Base-by-base conservation (phyloP, 352 stramenopile genomes). In the Phytophthora nicotianae region DNA sequence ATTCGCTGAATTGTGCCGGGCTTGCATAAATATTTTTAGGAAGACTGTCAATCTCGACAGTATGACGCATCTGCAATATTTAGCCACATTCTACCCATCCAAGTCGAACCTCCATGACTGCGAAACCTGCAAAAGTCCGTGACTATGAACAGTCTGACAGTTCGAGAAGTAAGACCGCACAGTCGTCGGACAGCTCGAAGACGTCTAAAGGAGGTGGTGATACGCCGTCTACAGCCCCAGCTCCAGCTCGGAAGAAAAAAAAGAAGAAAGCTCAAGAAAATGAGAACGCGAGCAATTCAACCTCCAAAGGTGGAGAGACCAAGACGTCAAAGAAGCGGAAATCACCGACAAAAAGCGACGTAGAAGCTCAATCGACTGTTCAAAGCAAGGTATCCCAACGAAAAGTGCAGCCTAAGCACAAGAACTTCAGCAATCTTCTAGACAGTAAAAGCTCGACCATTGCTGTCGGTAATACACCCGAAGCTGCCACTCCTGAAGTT, bases 221-320 rank as follows among this genome's bases (percentile, higher is more conserved):
- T 16, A 40, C 21, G 11, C 6, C 27, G 11, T 17, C 40, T 11
- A 10, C 23, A 7, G 16, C n/a, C 1, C 20, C 46, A 47, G n/a
- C 24, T 8, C 13, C 17, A 38, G 8, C 5, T 41, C 43, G 6
- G 9, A 67, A 52, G 40, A 65, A 56, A 35, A 58, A 58, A 35
- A 62, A 67, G 43, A 55, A 61, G 26, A 45, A 40, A 46, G 32
- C 16, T 16, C 19, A 26, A 26, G 65, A 74, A 33, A 75, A 74
- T 45, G 29, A 17, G n/a, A 57, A 47, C 7, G 2, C 17, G 29
- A 68, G 48, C 11, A 55, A 26, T 16, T n/a, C 19, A n/a, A 49
- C 23, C 4, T 7, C 54, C 0, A 66, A 59, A 16, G 40, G 13
- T 32, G 55, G 33, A 46, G 24, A 46, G 5, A 24, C 9, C 11